A percentile compares a stretch with the other conserved stretches of the same genome.
These are phyloP conservation scores for Fragilaria crotonensis DNA, from an alignment of 108 stramenopile species.

Conservation along the genomic window DNA sequence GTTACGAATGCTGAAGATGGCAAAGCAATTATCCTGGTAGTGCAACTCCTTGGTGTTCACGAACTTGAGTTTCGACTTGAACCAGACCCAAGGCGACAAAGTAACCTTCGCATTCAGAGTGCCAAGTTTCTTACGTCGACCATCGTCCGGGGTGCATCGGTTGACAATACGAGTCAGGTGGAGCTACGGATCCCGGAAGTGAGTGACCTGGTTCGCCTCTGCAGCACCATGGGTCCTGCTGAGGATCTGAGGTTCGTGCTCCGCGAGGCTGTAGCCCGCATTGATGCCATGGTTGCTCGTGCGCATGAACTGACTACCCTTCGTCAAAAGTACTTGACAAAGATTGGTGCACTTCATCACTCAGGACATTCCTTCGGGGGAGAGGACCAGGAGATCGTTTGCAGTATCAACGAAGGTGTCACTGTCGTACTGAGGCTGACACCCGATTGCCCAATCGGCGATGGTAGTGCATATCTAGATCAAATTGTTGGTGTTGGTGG, in stretches of 20 bases:
- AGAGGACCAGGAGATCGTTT: slow-evolving; percentile 47
- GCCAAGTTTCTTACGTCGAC: slow-evolving; percentile 37
- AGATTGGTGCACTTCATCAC: slow-evolving; percentile 18
- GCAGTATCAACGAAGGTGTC: slow-evolving; percentile 37
- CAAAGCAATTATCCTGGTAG: no score
- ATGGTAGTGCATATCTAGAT: slow-evolving; percentile 36
- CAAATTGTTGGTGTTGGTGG: slow-evolving; percentile 52
- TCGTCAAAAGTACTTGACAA: slow-evolving; percentile 23
- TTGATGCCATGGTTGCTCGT: slow-evolving; percentile 25
- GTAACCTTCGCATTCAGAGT: slow-evolving; percentile 9
- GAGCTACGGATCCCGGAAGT: slow-evolving; percentile 31
- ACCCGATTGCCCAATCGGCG: slow-evolving; percentile 35
- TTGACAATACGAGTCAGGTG: slow-evolving; percentile 13
- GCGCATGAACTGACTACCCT: slow-evolving; percentile 26
- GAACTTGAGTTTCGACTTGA: not conserved
- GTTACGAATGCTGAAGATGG: no score
- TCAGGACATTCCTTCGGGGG: slow-evolving; percentile 10
- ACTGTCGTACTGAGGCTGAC: slow-evolving; percentile 37
- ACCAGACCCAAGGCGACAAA: slow-evolving; percentile 8
- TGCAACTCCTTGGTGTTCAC: no score
- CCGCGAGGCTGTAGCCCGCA: slow-evolving; percentile 42
- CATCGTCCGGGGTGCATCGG: slow-evolving; percentile 4
- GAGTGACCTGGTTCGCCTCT: slow-evolving; percentile 33
- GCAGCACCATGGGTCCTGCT: slow-evolving; percentile 15
- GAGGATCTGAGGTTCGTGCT: slow-evolving; percentile 45